Percentiles rank a stretch among this genome's conserved stretches.
phyloP scores from a whole-genome alignment of 257 asterid genomes.

The Fraxinus americana region DNA sequence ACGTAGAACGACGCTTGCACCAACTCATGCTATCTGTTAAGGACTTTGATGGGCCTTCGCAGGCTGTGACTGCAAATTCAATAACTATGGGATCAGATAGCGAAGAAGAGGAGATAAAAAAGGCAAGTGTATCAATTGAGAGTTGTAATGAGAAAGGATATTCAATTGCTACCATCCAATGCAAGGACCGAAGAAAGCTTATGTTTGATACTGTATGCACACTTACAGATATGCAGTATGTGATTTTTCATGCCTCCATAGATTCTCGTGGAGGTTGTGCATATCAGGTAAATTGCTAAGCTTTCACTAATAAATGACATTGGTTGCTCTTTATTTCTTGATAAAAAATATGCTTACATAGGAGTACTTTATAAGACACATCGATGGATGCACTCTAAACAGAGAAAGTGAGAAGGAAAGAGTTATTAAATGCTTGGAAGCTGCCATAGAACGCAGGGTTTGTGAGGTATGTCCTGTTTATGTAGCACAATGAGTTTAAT shows the following conservation, averaged over 20 bases:
- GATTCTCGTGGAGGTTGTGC: constrained; percentile 66
- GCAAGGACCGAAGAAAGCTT: constrained; percentile 72
- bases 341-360: constrained; percentile 10
- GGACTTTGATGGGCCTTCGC: constrained; percentile 50
- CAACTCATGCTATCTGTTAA: constrained; percentile 69
- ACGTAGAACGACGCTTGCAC: constrained; percentile 68
- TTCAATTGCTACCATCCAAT: constrained; percentile 55
- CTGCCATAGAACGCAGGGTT: constrained; percentile 77
- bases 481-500: not conserved
- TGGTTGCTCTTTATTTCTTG: not conserved
- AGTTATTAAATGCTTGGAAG: constrained; percentile 65
- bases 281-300: constrained; percentile 46
- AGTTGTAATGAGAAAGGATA: constrained; percentile 75
- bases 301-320: not conserved
- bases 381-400: constrained; percentile 56
- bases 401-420: constrained; percentile 65
- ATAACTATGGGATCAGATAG: constrained; percentile 18
- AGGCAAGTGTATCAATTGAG: constrained; percentile 48
- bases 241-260: constrained; percentile 74
- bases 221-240: constrained; percentile 70
- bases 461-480: constrained; percentile 48
- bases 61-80: not conserved
- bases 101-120: constrained; percentile 39
- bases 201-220: constrained; percentile 89
- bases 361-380: constrained; percentile 75